phyloP scores from a whole-genome alignment of 768 basidiomycete genomes.

The Lentinula detonsa region DNA sequence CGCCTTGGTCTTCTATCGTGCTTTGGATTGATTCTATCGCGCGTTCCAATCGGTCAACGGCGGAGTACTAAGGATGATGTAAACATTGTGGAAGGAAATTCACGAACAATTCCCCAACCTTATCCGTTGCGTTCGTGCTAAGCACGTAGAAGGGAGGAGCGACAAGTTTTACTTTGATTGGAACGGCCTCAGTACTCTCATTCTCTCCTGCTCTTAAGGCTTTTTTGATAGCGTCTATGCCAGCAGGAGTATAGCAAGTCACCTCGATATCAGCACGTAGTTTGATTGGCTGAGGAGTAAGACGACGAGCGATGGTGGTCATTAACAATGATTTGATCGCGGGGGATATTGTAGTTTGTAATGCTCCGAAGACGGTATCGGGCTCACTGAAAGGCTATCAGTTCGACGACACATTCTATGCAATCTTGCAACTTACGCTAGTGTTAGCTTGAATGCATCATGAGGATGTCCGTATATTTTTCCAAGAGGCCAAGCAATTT shows the following conservation, averaged over 20 bases:
- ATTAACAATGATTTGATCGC: constrained; percentile 60
- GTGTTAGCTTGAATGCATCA: constrained; percentile 95
- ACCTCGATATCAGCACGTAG: constrained; percentile 96
- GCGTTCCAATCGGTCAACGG: constrained; percentile 89
- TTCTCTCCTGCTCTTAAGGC: constrained; percentile 87
- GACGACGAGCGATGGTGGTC: constrained; percentile 84
- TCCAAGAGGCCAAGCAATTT: constrained; percentile 90
- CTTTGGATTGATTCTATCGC: constrained; percentile 88
- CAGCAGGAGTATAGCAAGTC: constrained; percentile 92
- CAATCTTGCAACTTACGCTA: constrained; percentile 57
- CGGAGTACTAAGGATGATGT: constrained; percentile 50
- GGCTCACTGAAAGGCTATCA: constrained; percentile 23
- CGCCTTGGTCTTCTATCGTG: constrained; percentile 81
- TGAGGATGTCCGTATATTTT: constrained; percentile 92
- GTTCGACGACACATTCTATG: background rate
- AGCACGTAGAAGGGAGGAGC: constrained; percentile 96
- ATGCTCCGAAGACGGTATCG: constrained; percentile 74
- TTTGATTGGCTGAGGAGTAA: constrained; percentile 98
- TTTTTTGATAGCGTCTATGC: constrained; percentile 94
- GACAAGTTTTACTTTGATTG: constrained; percentile 95
- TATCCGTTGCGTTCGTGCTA: constrained; percentile 95
- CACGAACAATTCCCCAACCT: constrained; percentile 38
- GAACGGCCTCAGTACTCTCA: constrained; percentile 82
- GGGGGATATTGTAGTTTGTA: constrained; percentile 48
- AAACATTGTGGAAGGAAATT: background rate